Evolutionary conservation across 2,329 filamentous ascomycete genomes (phyloP).

Genomic region (Verticillium nubilum): DNA sequence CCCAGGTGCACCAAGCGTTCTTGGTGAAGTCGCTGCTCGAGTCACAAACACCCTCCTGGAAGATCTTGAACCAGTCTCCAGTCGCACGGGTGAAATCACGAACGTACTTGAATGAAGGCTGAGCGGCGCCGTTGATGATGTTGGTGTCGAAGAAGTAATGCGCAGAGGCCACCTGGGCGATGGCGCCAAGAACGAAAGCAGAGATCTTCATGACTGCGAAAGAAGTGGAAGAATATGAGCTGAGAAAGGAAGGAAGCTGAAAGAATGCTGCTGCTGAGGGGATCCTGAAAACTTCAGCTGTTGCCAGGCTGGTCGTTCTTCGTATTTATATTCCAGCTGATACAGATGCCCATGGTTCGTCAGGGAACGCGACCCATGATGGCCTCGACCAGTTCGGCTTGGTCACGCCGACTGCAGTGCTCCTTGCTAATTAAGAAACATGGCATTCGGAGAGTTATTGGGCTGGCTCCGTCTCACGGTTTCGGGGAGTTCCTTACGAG

Average conservation of each 20-base stretch:
- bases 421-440: not conserved
- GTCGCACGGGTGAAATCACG: constrained; percentile 18
- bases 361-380: not conserved
- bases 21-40: constrained; percentile 13
- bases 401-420: not conserved
- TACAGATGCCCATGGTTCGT: no score
- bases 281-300: no score
- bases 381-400: not conserved
- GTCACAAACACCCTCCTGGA: constrained; percentile 16
- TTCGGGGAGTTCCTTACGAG: not conserved
- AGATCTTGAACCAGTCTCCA: constrained; percentile 20
- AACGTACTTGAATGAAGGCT: constrained; percentile 15
- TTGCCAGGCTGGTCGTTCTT: no score
- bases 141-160: constrained; percentile 23
- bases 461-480: not conserved
- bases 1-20: constrained; percentile 16
- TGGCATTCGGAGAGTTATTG: not conserved
- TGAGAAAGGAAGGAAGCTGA: not conserved
- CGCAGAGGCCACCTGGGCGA: constrained; percentile 15
- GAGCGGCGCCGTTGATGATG: constrained; percentile 15
- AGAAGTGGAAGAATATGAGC: not conserved
- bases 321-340: not conserved
- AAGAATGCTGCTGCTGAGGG: not conserved
- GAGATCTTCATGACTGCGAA: constrained; percentile 15
- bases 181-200: constrained; percentile 8